Base-by-base conservation (phyloP, 768 basidiomycete species). In the Hemileccinum impolitum region DNA sequence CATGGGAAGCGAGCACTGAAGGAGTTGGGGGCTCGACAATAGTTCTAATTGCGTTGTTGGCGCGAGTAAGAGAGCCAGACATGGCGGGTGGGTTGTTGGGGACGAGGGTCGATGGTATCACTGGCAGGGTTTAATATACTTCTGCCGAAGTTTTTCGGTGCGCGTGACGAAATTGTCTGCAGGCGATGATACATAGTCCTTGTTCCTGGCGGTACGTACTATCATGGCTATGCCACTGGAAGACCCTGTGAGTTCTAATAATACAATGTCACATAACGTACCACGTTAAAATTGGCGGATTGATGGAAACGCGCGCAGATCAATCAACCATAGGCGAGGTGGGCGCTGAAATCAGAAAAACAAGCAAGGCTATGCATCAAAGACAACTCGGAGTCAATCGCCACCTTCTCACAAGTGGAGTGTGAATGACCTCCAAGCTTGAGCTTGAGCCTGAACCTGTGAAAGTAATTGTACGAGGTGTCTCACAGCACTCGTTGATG, bases 1-100 rank as follows among this genome's bases (percentile, higher is more conserved):
- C 47, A 11, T 52, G 41, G 4, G 36, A 51, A 31, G 54, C 40
- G 7, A 55, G 48, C 1, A 39, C n/a, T 17, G 48, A 47, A 7
- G 60, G 45, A 8, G 45, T 26, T 9, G 54, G 52, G 15, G 35
- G 38, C 23, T 57, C 39, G 18, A 14, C 19, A 0, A 21, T 26
- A 0, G 26, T 11, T 39, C 6, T 31, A 3, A 19, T 13, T 3
- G n/a, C 14, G 7, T 37, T 43, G 31, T 48, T 28, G 8, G 52
- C 44, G 10, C 21, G 48, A 23, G 31, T 11, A 15, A 37, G 12
- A n/a, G 23, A 1, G 23, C 21, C 19, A 31, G 43, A n/a, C 59
- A 61, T 60, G 39, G 17, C 26, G 26, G 3, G 12, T 8, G 14
- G 21, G 13, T 30, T n/a, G 19, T 15, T 31, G 43, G 44, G 38